Percentiles rank a stretch among this genome's conserved stretches.
Evolutionary conservation across 495 filamentous ascomycete genomes (phyloP).

Genomic region (Aspergillus avenaceus): DNA sequence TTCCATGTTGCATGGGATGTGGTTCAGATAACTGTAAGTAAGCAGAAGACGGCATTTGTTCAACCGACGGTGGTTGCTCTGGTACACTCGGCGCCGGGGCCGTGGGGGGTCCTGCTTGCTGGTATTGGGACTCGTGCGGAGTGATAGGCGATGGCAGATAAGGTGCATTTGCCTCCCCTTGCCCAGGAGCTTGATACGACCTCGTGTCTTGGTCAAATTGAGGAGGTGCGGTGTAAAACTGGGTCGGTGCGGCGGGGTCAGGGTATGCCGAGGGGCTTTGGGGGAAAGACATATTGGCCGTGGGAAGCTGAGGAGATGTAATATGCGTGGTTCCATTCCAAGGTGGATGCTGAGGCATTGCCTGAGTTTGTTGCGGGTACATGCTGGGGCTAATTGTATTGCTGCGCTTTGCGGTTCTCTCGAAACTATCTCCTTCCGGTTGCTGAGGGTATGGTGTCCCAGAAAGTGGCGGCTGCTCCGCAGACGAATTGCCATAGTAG

Average conservation of each 20-base stretch:
- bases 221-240: conserved; percentile 26
- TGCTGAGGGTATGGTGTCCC: conserved; percentile 44
- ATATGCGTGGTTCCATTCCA: conserved; percentile 29
- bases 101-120: conserved; percentile 18
- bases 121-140: conserved; percentile 29
- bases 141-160: conserved; percentile 22
- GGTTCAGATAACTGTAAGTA: conserved; percentile 27
- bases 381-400: conserved; percentile 22
- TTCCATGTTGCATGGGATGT: conserved; percentile 22
- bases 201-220: conserved; percentile 21
- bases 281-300: conserved; percentile 11
- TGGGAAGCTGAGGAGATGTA: conserved; percentile 21
- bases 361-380: conserved; percentile 21
- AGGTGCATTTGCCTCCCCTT: conserved; percentile 26
- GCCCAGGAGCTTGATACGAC: conserved; percentile 17
- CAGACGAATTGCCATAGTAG: conserved; percentile 64
- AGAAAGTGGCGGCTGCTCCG: conserved; percentile 36
- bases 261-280: conserved; percentile 20
- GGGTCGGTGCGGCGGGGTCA: conserved; percentile 18
- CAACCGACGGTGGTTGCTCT: conserved; percentile 23
- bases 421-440: conserved; percentile 17
- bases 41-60: conserved; percentile 25
- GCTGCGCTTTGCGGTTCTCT: conserved; percentile 5
- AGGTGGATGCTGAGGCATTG: conserved; percentile 20
- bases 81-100: conserved; percentile 20